phyloP scores from a whole-genome alignment of 2,329 filamentous ascomycete species.

The Alternaria sp. region DNA sequence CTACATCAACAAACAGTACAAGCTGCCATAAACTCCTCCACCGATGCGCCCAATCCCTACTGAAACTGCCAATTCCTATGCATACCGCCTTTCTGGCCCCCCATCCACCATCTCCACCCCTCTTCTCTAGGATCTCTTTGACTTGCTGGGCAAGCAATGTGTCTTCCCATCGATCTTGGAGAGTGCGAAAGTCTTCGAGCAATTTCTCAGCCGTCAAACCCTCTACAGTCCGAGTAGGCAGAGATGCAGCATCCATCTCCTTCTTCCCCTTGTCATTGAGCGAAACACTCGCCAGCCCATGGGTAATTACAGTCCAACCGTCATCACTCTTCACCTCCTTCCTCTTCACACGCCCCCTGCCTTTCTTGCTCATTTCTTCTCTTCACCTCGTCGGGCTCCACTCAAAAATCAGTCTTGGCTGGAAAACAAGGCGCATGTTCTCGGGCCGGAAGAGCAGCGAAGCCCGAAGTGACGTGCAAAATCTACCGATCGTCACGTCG shows the following conservation, averaged over 20 bases:
- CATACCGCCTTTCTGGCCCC: conserved; percentile 39
- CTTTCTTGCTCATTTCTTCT: conserved; percentile 8
- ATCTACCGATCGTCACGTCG: conserved; percentile 17
- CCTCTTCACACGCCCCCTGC: conserved; percentile 41
- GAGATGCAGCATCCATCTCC: conserved; percentile 10
- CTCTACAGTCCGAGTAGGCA: conserved; percentile 27
- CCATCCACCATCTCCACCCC: conserved; percentile 24
- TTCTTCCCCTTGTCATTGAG: conserved; percentile 8
- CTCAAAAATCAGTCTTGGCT: background rate
- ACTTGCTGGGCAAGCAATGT: conserved; percentile 37
- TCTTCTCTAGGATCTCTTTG: conserved; percentile 14
- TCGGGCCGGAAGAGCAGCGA: background rate
- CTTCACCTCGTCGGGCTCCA: background rate
- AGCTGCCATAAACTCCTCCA: conserved; percentile 50
- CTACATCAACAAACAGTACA: conserved; percentile 44
- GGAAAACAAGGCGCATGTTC: background rate
- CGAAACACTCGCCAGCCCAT: conserved; percentile 28
- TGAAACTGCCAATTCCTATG: conserved; percentile 51
- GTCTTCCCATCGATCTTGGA: conserved; percentile 38
- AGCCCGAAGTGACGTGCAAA: background rate
- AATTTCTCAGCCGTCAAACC: conserved; percentile 41
- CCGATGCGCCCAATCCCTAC: conserved; percentile 48
- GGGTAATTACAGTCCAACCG: conserved; percentile 52
- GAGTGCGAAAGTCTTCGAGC: conserved; percentile 29
- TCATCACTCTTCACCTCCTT: conserved; percentile 41